Evolutionary conservation across 2,329 filamentous ascomycete genomes (phyloP).

Genomic region (Cercospora sp.): DNA sequence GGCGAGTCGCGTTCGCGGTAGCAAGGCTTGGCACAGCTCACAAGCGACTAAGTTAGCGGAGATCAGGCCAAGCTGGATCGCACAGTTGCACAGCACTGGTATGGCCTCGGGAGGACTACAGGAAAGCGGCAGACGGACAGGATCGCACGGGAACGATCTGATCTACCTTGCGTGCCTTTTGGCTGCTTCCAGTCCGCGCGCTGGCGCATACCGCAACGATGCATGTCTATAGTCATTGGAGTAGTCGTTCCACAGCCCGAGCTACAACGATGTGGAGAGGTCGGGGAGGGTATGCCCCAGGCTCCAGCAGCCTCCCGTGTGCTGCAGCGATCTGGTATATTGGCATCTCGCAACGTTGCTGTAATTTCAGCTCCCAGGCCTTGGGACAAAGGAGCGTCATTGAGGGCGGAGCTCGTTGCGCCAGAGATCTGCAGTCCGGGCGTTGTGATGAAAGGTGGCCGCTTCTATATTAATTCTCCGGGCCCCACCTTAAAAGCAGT

Average conservation of each 20-base stretch:
- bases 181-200: neutral
- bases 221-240: neutral
- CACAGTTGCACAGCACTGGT: neutral
- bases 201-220: neutral
- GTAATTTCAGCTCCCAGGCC: neutral
- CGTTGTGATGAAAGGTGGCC: constrained; percentile 4
- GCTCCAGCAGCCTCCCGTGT: neutral
- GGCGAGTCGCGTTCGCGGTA: neutral
- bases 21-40: neutral
- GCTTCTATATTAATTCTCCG: constrained; percentile 4
- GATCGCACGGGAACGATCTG: neutral
- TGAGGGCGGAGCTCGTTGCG: constrained; percentile 1
- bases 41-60: neutral
- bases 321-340: neutral
- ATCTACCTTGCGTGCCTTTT: neutral
- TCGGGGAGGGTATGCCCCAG: neutral
- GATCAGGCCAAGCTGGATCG: neutral
- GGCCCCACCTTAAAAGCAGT: neutral
- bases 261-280: neutral
- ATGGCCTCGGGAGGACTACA: neutral
- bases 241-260: neutral
- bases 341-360: neutral
- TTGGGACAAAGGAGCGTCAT: neutral
- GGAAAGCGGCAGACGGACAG: neutral
- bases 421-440: constrained; percentile 8